Evolutionary conservation across 2,329 filamentous ascomycete species (phyloP), one percentile per base, ranked within the genome.

Genomic region (Aureobasidium subglaciale): DNA sequence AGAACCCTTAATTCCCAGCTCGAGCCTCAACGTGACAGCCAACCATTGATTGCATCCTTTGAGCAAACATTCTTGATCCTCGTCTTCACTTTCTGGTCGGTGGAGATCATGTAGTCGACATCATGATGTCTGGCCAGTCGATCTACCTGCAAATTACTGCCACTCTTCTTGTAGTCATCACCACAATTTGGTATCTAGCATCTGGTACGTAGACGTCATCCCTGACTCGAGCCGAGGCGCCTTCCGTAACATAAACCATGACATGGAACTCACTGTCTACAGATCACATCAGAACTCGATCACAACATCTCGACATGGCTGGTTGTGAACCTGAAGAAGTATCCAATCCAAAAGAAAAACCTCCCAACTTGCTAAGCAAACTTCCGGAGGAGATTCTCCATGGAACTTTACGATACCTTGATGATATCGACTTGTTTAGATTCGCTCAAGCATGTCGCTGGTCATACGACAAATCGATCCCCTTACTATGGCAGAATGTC

Each of bases 321-420:
- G n/a, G n/a, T n/a, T n/a, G n/a, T n/a, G n/a, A n/a, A n/a, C n/a
- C n/a, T n/a, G n/a, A n/a, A n/a, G 18, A 34, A 24, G 8, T 10
- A 4, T 11, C 16, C 3, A 38, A 29, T 40, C 29, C n/a, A n/a
- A n/a, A n/a, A n/a, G n/a, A n/a, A n/a, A n/a, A n/a, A n/a, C n/a
- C n/a, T n/a, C n/a, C n/a, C n/a, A n/a, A n/a, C n/a, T n/a, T 13
- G 20, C 48, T 57, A 2, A 20, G 8, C 1, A 35, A 57, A 16
- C 69, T 76, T 2, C 73, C 74, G 2, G 66, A 69, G 32, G 74
- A 76, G 59, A 66, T 76, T 1, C 59, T 75, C 9, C 67, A 71
- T 54, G 65, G 70, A 30, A 66, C 75, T 38, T 59, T 73, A n/a
- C 61, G 64, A 27, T 63, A 65, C 32, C 63, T 76, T 18, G 55